Percentiles rank a stretch among this genome's conserved stretches.
Conservation (phyloP, 176 grass and related monocot species). For the Microstegium vimineum region DNA sequence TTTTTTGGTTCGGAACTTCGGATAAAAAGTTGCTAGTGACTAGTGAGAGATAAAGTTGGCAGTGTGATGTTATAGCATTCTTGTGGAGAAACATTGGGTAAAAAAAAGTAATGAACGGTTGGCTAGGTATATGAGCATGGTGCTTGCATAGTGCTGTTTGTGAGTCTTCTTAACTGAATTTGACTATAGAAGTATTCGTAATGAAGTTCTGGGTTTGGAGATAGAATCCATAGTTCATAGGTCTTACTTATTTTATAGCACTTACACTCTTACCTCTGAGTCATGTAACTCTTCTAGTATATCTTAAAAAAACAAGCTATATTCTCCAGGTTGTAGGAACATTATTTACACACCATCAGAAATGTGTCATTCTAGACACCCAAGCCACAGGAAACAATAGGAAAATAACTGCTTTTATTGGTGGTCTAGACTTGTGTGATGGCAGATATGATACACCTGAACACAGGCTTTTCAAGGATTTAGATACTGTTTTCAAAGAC, state of each 20-base stretch:
- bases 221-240: neutral
- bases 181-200: neutral
- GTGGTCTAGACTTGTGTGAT: slow-evolving; percentile 92
- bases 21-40: neutral
- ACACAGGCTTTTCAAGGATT: slow-evolving; percentile 77
- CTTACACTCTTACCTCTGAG: neutral
- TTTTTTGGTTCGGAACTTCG: neutral
- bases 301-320: neutral
- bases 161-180: neutral
- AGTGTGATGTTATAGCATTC: neutral
- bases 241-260: neutral
- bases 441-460: slow-evolving; percentile 67
- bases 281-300: neutral
- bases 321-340: slow-evolving; percentile 77
- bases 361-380: slow-evolving; percentile 95
- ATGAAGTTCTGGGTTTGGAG: neutral
- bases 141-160: neutral
- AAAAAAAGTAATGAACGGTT: neutral
- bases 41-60: neutral
- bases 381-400: slow-evolving; percentile 79
- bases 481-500: slow-evolving; percentile 62
- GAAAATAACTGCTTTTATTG: slow-evolving; percentile 94
- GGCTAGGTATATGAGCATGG: neutral
- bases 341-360: slow-evolving; percentile 95
- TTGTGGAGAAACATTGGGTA: neutral